Evolutionary conservation across 73 alveolate genomes (phyloP), one percentile per base, ranked within the genome.

Genomic region (Paramecium tetraurelia): DNA sequence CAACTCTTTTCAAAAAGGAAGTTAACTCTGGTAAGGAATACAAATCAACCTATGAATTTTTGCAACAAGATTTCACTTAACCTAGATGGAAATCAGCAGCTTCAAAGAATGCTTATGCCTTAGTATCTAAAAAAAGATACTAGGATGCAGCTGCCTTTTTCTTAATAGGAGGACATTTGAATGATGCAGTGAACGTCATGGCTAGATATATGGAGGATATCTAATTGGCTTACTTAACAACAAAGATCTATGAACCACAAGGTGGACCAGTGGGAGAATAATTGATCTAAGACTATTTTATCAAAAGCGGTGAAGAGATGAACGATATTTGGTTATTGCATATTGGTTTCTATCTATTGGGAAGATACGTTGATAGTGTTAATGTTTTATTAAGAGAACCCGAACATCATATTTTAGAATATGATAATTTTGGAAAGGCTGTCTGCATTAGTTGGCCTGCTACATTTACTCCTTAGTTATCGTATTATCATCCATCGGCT

Each of bases 101-200:
- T 14, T 80, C 90, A 2, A 80, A 80, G 18, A 80, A 80, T 48
- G 90, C 90, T 0, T 80, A 44, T 80, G 90, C 90, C 2, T 46
- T 80, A 80, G 90, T 80, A 2, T 40, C 90, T 10, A 80, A 80
- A 80, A 80, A 80, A 46, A 40, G 90, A 24, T 80, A 80, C 20
- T 80, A 80, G 35, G 90, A 80, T 80, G 90, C 90, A 24, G 90
- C 90, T 18, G 90, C 90, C 22, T 80, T 80, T 20, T 80, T 80
- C 29, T 36, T 80, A 16, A 48, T 80, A 40, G 90, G 90, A 20
- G 90, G 90, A 41, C 90, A 80, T 48, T 41, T 80, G 22, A 44
- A 80, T 40, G 90, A 80, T 80, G 90, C 90, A 21, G 90, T 80
- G 10, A 27, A 80, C 43, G 90, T 80, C 0, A 80, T 80, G 38